Evolutionary conservation across 1,284 basidiomycete species (phyloP), one percentile per base, ranked within the genome.

Genomic region (Trametes polyzona): DNA sequence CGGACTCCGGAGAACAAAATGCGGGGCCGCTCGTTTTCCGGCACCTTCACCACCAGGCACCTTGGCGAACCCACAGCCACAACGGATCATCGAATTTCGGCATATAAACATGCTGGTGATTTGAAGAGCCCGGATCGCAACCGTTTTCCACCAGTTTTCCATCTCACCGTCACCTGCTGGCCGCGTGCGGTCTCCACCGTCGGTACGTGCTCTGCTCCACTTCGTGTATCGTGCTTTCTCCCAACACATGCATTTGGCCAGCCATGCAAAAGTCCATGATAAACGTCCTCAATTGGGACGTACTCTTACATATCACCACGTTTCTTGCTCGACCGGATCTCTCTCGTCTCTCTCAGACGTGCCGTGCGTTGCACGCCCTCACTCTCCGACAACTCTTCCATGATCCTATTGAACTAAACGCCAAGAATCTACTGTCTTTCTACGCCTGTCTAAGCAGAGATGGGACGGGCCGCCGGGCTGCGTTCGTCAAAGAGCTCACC

Each of bases 271-370:
- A 17, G 4, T 41, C 44, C 4, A 16, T n/a, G 29, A 11, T 48
- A 9, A 19, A 47, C 24, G 4, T 17, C 32, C 56, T 63, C 37
- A 58, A 61, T 30, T 47, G 40, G 44, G 58, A 63, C 40, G 52
- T 58, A 8, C 58, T 63, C 24, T 19, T 52, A 9, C 37, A 56
- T n/a, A 33, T 58, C 3, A 23, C 58, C 37, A 44, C 47, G 3
- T 53, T 60, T 39, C 41, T 63, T 11, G 10, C 49, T 4, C 62
- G 58, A 16, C 48, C 16, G 11, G 58, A 47, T 23, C 35, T 63
- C 4, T 55, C 56, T 19, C 24, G 46, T 5, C 29, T 58, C 26
- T 58, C 52, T 49, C 49, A 49, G 47, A 57, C 58, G 3, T 61
- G 52, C 26, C 56, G 29, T 26, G 40, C 46, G 1, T 41, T 52